Evolutionary conservation across 768 basidiomycete genomes (phyloP), one percentile per base, ranked within the genome.

Genomic region (Pisolithus albus): DNA sequence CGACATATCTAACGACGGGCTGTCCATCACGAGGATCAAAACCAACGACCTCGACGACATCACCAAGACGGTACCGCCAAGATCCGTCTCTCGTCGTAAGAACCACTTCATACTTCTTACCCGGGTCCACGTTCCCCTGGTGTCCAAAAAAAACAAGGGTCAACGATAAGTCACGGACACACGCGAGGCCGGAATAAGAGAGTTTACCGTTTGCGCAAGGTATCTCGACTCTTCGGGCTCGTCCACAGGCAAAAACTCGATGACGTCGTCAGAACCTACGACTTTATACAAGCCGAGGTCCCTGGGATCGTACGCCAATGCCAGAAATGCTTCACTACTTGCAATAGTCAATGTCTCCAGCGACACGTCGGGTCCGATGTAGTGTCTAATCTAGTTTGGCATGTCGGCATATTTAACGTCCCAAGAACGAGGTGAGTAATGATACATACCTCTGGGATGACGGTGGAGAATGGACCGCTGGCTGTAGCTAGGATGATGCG

Each of bases 21-120:
- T 61, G 53, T 6, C 57, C 62, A 44, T 60, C 56, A 11, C 52
- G 51, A 19, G 54, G 54, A 50, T 62, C 60, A 52, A 61, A 64
- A 0, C 64, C 57, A 1, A 53, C 52, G 9, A 57, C 50, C n/a
- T 63, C 53, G 11, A 61, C 19, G 18, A 60, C 21, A 23, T 23
- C 21, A 23, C 21, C 21, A 23, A 23, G 21, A 23, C 21, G 21
- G 21, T 23, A 23, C 59, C 28, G 28, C 28, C 28, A 28, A 9
- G 7, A 28, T 28, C 28, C 28, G 28, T 28, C 28, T 28, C 28
- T 62, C 44, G 58, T 64, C 2, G 62, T 64, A 51, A 64, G 43
- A 16, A 59, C 34, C 4, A 65, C 53, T 10, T 62, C 58, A 21
- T 58, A 59, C 28, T 50, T 58, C 38, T n/a, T 38, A 11, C 58